Evolutionary conservation across 2,329 filamentous ascomycete genomes (phyloP), one percentile per base, ranked within the genome.

Genomic region (Pleurostoma richardsiae): DNA sequence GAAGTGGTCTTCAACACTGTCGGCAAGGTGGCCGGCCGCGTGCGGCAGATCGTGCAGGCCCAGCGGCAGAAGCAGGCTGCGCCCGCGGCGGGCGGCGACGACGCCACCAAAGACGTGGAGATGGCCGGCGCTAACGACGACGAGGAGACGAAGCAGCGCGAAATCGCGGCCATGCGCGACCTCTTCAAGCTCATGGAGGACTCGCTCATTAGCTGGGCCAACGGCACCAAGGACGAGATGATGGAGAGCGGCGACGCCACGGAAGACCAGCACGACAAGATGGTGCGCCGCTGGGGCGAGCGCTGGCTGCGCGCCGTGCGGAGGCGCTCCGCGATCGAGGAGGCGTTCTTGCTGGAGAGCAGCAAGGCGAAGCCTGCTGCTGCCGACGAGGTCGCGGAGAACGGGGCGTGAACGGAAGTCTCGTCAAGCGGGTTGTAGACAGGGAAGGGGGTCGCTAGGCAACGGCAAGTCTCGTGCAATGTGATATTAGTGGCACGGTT

Each of bases 1-100:
- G 94, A 99, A 71, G 86, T 97, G 70, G 84, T 97, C 11, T 83
- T 85, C 51, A 87, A 87, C 56, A 97, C 94, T 0, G 85, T 96
- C 44, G 79, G 83, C 60, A 97, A 99, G 70, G 92, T 97, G 42
- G 91, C 90, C 2, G 85, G 84, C 52, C 87, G 91, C 30, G 83
- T 95, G 44, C 83, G 89, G 39, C 89, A 96, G 67, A 84, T 96
- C 28, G 80, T 89, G 7, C 71, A 74, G 2, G 48, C 62, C 2
- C 19, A 19, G 19, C 19, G 19, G 19, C 19, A 19, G 19, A 49
- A 42, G 30, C 46, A 49, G 11, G 51, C 55, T 5, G 41, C 54
- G 7, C 48, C 54, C n/a, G 59, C 54, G 6, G 68, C 73, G 42
- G 66, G 70, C 44, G 67, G 70, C 40, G 80, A 83, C 55, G 19